Evolutionary conservation across 768 basidiomycete species (phyloP).

Genomic region (Tephrocybe sp.): DNA sequence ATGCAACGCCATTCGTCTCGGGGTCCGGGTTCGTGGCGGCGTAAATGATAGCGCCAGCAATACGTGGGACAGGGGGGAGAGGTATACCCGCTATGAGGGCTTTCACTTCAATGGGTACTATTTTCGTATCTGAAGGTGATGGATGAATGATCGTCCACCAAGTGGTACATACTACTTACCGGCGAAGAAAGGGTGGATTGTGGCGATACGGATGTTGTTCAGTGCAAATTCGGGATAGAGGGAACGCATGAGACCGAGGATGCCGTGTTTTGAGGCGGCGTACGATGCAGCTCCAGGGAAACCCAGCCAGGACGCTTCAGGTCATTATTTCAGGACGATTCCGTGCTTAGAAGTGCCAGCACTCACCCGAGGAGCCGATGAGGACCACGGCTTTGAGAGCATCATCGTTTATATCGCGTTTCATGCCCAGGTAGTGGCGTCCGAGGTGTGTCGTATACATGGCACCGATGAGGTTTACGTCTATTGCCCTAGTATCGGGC

Average conservation of each 20-base stretch:
- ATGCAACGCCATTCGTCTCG: slow-evolving; percentile 45
- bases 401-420: slow-evolving; percentile 25
- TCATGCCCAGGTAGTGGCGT: slow-evolving; percentile 46
- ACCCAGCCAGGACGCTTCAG: slow-evolving; percentile 48
- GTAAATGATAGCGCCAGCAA: slow-evolving; percentile 53
- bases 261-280: slow-evolving; percentile 52
- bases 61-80: slow-evolving; percentile 42
- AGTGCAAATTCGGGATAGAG: slow-evolving; percentile 33
- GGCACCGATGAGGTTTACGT: slow-evolving; percentile 49
- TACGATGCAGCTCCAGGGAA: slow-evolving; percentile 47
- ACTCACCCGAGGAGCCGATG: slow-evolving; percentile 54
- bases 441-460: slow-evolving; percentile 53
- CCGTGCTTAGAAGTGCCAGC: background rate
- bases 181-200: slow-evolving; percentile 56
- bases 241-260: slow-evolving; percentile 53
- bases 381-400: slow-evolving; percentile 52
- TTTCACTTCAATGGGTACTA: slow-evolving; percentile 40
- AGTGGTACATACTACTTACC: slow-evolving; percentile 29
- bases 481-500: slow-evolving; percentile 42
- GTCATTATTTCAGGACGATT: background rate
- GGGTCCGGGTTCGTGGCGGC: slow-evolving; percentile 47
- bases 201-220: slow-evolving; percentile 42
- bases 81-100: slow-evolving; percentile 51
- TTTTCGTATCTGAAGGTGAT: slow-evolving; percentile 40
- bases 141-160: background rate